Evolutionary conservation across 192 early-diverging fungal genomes (phyloP).

Genomic region (Rhizophlyctis rosea): DNA sequence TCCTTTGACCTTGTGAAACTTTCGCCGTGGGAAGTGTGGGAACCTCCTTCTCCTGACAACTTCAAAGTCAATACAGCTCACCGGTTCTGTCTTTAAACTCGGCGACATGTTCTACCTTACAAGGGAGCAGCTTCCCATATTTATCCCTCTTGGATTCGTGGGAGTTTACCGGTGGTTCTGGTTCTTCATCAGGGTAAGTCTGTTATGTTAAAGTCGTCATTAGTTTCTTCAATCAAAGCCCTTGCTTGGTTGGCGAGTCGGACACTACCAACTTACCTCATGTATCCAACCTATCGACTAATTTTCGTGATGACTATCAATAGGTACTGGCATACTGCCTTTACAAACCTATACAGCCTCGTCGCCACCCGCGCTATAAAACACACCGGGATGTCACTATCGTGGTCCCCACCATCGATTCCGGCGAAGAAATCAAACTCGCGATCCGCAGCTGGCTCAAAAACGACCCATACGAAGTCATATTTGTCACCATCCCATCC

Average conservation of each 20-base stretch:
- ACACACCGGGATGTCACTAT: conserved; percentile 65
- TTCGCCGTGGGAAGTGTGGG: too few relatives aligned
- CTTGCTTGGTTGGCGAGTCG: too few relatives aligned
- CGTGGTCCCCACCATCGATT: conserved; percentile 73
- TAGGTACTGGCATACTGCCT: conserved; percentile 60
- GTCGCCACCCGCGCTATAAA: conserved; percentile 52
- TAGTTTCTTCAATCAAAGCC: too few relatives aligned
- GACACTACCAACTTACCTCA: too few relatives aligned
- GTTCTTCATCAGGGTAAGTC: conserved; percentile 50
- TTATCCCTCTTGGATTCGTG: conserved; percentile 67
- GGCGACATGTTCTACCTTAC: conserved; percentile 72
- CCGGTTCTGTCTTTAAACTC: too few relatives aligned
- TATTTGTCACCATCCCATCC: conserved; percentile 61
- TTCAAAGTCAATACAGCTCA: too few relatives aligned
- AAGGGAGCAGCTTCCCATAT: conserved; percentile 64
- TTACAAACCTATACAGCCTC: conserved; percentile 60
- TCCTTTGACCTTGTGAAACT: too few relatives aligned
- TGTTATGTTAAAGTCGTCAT: too few relatives aligned
- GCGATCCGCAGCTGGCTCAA: conserved; percentile 63
- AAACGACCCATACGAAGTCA: conserved; percentile 64
- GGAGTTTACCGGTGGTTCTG: conserved; percentile 72
- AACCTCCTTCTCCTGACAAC: too few relatives aligned
- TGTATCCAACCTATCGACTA: background rate
- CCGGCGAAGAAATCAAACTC: conserved; percentile 68
- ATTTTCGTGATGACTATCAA: background rate